These are phyloP conservation scores for Fusarium setosum DNA, from an alignment of 2,329 filamentous ascomycete genomes.

Conservation along the genomic window DNA sequence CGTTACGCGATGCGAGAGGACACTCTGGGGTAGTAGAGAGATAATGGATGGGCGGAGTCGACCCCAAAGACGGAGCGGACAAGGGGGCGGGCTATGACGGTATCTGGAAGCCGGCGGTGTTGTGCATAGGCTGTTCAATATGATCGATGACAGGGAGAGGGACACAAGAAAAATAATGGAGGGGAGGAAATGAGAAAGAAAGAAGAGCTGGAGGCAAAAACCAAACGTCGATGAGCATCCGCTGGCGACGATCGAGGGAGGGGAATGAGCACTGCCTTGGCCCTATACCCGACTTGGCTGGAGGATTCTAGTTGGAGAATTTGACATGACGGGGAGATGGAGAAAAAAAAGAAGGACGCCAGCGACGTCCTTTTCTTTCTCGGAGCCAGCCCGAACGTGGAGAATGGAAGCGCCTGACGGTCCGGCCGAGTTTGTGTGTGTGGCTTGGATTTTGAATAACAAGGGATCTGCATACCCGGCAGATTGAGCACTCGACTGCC, in stretches of 20 bases:
- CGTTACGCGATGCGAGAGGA: conserved; percentile 42
- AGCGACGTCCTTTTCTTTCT: neutral
- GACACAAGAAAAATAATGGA: neutral
- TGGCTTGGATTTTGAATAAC: neutral
- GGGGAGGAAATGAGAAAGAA: conserved; percentile 3
- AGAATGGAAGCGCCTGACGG: neutral
- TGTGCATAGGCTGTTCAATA: neutral
- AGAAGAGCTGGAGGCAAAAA: conserved; percentile 15
- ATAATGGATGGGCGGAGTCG: conserved; percentile 41
- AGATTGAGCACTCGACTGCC: neutral
- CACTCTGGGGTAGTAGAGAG: conserved; percentile 43
- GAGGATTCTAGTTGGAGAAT: conserved; percentile 15
- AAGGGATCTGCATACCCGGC: neutral
- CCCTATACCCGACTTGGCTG: conserved; percentile 28
- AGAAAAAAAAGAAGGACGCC: neutral
- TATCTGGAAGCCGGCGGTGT: no score
- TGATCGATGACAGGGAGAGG: neutral
- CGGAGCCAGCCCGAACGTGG: neutral
- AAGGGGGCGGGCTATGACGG: neutral
- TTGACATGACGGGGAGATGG: conserved; percentile 1
- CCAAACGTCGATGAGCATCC: neutral
- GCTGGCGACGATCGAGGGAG: conserved; percentile 22
- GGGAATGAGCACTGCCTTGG: conserved; percentile 25
- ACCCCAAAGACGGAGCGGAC: conserved; percentile 12
- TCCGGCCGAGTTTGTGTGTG: neutral